Evolutionary conservation across 768 basidiomycete species (phyloP).

Genomic region (Auriscalpium orientale): DNA sequence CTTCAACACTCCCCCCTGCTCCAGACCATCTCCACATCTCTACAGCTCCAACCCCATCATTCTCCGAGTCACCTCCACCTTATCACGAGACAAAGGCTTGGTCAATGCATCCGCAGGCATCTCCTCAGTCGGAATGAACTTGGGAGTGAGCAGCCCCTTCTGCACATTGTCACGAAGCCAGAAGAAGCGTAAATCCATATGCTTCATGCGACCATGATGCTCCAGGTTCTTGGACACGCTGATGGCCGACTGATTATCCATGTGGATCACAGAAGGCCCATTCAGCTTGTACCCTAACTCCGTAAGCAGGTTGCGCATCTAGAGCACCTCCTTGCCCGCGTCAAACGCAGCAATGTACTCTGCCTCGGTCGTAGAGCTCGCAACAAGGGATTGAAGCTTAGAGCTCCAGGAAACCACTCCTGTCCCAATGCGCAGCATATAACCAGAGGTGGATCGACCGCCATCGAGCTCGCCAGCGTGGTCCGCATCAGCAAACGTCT

Average conservation of each 20-base stretch:
- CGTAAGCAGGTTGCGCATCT: conserved; percentile 19
- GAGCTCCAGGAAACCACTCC: conserved; percentile 29
- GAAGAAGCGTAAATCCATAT: conserved; percentile 31
- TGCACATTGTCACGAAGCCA: conserved; percentile 22
- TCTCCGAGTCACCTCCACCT: too few relatives aligned
- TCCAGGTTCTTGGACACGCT: conserved; percentile 18
- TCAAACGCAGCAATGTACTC: conserved; percentile 27
- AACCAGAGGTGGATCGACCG: conserved; percentile 9
- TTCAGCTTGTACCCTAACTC: conserved; percentile 15
- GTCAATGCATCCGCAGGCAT: neutral
- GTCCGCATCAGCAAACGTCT: too few relatives aligned
- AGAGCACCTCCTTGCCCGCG: conserved; percentile 20
- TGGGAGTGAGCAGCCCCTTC: conserved; percentile 9
- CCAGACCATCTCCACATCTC: too few relatives aligned
- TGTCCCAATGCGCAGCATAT: conserved; percentile 23
- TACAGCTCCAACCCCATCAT: too few relatives aligned
- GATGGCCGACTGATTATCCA: conserved; percentile 28
- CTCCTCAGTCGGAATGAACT: neutral
- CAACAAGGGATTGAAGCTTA: conserved; percentile 25
- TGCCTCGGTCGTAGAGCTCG: conserved; percentile 29
- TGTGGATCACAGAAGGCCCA: conserved; percentile 10
- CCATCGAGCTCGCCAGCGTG: too few relatives aligned
- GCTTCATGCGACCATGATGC: conserved; percentile 27
- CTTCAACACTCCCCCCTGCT: too few relatives aligned
- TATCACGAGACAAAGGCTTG: neutral